Evolutionary conservation across 2,329 filamentous ascomycete genomes (phyloP).

Genomic region (Colletotrichum aenigma): DNA sequence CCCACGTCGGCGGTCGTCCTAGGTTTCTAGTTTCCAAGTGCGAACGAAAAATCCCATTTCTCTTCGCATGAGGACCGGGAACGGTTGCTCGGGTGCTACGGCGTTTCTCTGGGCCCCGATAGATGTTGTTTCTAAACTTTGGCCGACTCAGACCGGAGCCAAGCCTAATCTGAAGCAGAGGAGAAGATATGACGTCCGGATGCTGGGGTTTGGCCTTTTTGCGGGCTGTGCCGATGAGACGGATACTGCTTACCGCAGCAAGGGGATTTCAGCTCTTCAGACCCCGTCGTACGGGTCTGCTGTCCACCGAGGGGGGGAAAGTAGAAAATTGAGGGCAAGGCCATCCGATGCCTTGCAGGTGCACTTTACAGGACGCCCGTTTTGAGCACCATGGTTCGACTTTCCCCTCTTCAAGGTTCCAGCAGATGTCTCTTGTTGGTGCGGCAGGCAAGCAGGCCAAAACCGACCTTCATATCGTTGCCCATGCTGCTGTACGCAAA

Average conservation of each 20-base stretch:
- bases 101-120: neutral
- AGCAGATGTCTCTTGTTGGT: neutral
- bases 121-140: constrained; percentile 3
- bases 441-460: neutral
- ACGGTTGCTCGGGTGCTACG: constrained; percentile 9
- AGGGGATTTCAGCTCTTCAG: neutral
- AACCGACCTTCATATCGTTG: neutral
- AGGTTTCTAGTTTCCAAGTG: neutral
- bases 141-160: neutral
- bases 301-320: neutral
- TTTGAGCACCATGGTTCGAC: constrained; percentile 6
- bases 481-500: neutral
- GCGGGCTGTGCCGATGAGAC: constrained; percentile 1
- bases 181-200: constrained; percentile 8
- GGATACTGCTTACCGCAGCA: neutral
- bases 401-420: neutral
- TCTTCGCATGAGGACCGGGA: neutral
- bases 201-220: neutral
- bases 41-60: neutral
- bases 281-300: neutral
- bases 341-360: neutral
- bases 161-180: constrained; percentile 8
- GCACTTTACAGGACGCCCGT: constrained; percentile 4
- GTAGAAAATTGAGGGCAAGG: neutral
- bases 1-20: neutral